phyloP scores from a whole-genome alignment of 1,139 yeast species.

The Candida albicans region DNA sequence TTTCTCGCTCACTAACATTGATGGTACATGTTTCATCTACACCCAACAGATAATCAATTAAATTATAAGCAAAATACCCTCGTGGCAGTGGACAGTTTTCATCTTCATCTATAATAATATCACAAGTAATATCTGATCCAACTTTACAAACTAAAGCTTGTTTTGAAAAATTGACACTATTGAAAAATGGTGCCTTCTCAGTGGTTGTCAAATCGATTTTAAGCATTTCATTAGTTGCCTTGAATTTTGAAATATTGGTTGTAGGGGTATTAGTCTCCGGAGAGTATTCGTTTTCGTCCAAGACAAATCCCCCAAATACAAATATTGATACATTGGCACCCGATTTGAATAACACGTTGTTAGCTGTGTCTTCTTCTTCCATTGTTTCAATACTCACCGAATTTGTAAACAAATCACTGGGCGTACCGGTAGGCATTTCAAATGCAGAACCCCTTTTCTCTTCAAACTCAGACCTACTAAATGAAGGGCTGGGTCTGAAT shows the following conservation, averaged over 20 bases:
- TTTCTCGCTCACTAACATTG: constrained; percentile 8
- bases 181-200: constrained; percentile 9
- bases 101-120: constrained; percentile 10
- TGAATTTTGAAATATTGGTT: constrained; percentile 23
- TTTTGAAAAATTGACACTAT: constrained; percentile 17
- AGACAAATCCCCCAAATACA: constrained; percentile 43
- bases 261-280: too few relatives aligned
- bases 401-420: neutral
- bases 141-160: constrained; percentile 24
- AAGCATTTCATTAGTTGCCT: constrained; percentile 37
- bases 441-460: neutral
- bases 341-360: constrained; percentile 10
- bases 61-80: constrained; percentile 41
- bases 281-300: constrained; percentile 6
- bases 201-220: constrained; percentile 31
- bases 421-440: neutral
- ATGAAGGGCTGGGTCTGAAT: too few relatives aligned
- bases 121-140: constrained; percentile 12
- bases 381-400: neutral
- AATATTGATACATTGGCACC: constrained; percentile 25
- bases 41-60: constrained; percentile 23
- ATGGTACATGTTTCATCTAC: constrained; percentile 23
- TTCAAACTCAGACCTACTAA: neutral
- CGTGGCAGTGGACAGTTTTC: constrained; percentile 38
- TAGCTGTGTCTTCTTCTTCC: neutral